phyloP scores from a whole-genome alignment of 257 asterid species.

The Rubia yunnanensis region DNA sequence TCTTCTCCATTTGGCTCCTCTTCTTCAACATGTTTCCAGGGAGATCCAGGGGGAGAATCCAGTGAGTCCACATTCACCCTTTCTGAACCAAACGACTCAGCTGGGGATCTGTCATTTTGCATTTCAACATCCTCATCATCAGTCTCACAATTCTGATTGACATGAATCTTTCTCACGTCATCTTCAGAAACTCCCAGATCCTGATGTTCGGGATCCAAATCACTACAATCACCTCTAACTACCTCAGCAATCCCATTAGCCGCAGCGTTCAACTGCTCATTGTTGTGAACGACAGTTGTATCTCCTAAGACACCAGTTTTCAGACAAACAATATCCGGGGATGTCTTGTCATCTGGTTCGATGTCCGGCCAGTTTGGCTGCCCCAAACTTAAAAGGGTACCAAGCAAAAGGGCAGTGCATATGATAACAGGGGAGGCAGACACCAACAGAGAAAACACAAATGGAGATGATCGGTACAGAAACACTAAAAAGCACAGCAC shows the following conservation, averaged over 20 bases:
- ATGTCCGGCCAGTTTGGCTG: constrained; percentile 68
- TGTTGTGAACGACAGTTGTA: constrained; percentile 31
- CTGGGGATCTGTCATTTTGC: constrained; percentile 54
- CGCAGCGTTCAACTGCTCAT: constrained; percentile 25
- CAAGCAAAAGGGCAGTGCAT: constrained; percentile 88
- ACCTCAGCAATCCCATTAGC: constrained; percentile 18
- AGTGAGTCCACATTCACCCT: constrained; percentile 56
- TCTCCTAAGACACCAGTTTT: constrained; percentile 32
- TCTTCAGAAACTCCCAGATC: constrained; percentile 24
- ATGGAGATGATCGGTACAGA: constrained; percentile 65
- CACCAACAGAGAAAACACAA: constrained; percentile 58
- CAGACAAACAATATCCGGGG: constrained; percentile 28
- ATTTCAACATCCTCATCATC: constrained; percentile 29
- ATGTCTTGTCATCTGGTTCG: constrained; percentile 46
- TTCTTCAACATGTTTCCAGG: constrained; percentile 33
- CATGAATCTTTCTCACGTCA: constrained; percentile 6
- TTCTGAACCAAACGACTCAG: constrained; percentile 65
- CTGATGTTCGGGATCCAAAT: constrained; percentile 28
- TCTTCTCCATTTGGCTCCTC: constrained; percentile 25
- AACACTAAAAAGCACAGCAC: constrained; percentile 55
- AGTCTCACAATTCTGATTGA: constrained; percentile 14
- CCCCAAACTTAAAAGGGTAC: constrained; percentile 77
- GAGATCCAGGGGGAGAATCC: constrained; percentile 33
- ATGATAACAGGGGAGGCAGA: constrained; percentile 72
- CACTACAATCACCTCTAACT: constrained; percentile 23